phyloP scores from a whole-genome alignment of 257 asterid genomes.

The Solanum acaule region DNA sequence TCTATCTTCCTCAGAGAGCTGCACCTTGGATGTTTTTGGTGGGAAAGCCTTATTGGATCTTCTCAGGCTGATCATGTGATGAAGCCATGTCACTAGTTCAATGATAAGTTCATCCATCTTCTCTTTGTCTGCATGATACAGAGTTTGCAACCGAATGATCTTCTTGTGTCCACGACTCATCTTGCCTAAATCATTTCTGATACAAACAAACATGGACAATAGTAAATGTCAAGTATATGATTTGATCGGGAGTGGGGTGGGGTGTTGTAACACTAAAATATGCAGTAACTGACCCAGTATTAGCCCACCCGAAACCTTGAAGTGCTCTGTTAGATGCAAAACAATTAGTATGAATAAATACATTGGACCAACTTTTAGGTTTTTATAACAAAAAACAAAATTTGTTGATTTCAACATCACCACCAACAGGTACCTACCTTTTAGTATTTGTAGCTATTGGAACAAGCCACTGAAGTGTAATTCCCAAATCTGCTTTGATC shows the following conservation, averaged over 20 bases:
- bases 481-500: too few relatives aligned
- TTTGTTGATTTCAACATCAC: neutral
- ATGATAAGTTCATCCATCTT: neutral
- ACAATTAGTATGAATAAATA: neutral
- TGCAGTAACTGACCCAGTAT: neutral
- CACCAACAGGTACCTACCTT: neutral
- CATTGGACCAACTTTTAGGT: neutral
- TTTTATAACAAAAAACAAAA: neutral
- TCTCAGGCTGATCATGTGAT: neutral
- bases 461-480: too few relatives aligned
- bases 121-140: neutral
- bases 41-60: neutral
- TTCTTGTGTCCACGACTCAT: neutral
- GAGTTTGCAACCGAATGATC: neutral
- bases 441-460: too few relatives aligned
- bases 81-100: neutral
- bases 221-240: neutral
- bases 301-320: neutral
- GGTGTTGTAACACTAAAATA: neutral
- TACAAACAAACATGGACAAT: neutral
- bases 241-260: neutral
- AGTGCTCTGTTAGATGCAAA: neutral
- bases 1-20: constrained; percentile 59
- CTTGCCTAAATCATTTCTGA: neutral
- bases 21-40: constrained; percentile 4